These are phyloP conservation scores for Aethionema arabicum DNA, from an alignment of 345 rosid genomes.

Conservation along the genomic window DNA sequence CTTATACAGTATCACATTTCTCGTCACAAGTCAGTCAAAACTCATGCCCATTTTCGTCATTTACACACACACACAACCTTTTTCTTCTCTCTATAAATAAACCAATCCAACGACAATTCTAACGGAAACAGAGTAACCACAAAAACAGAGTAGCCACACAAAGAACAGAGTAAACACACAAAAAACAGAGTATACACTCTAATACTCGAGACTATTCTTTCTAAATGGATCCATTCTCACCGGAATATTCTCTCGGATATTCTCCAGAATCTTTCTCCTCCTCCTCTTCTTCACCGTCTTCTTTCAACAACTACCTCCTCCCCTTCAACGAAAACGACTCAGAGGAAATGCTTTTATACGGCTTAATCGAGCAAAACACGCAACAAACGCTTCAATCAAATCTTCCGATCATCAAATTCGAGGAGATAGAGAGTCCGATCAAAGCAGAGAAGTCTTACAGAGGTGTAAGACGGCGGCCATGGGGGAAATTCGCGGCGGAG, in stretches of 20 bases:
- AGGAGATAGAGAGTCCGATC: conserved; percentile 24
- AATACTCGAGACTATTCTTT: neutral
- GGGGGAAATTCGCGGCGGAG: conserved; percentile 84
- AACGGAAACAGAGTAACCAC: conserved; percentile 27
- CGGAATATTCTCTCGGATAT: conserved; percentile 61
- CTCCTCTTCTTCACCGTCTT: conserved; percentile 9
- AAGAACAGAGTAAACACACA: conserved; percentile 19
- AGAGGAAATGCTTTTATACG: conserved; percentile 84
- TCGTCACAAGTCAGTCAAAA: conserved; percentile 8
- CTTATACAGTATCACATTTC: neutral
- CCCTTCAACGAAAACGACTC: conserved; percentile 95
- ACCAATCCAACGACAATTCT: conserved; percentile 23
- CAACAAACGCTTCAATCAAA: conserved; percentile 3
- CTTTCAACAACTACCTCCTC: conserved; percentile 41
- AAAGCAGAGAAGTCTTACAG: conserved; percentile 57
- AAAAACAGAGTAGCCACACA: conserved; percentile 10
- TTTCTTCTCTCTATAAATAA: conserved; percentile 32
- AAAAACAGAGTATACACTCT: conserved; percentile 17
- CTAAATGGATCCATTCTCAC: conserved; percentile 53
- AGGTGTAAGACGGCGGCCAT: conserved; percentile 73
- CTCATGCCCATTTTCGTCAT: conserved; percentile 29
- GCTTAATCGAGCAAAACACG: conserved; percentile 47
- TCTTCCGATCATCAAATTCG: conserved; percentile 3
- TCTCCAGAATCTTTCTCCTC: conserved; percentile 47
- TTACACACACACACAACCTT: neutral